Evolutionary conservation across 177 flowering plant species (phyloP), one percentile per base, ranked within the genome.

Genomic region (Vitis hybrid): DNA sequence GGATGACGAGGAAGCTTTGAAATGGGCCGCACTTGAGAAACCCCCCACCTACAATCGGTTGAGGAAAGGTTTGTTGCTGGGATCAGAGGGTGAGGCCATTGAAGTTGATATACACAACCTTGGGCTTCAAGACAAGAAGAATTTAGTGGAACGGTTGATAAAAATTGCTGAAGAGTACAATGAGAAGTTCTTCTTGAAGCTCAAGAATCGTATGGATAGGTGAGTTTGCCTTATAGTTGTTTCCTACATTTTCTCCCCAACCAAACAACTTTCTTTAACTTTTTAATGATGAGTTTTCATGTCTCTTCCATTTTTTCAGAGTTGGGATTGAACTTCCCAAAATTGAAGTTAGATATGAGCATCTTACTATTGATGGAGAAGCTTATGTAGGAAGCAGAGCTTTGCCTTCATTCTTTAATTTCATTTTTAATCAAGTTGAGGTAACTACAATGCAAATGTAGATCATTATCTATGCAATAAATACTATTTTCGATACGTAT

Each of bases 171-270:
- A 92, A 53, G 89, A 82, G 60, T 92, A 89, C 66, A 90, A 90
- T 75, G 97, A 88, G 75, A 90, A 77, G 72, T 89, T 92, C 80
- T 75, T 92, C 75, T 58, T 78, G 66, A 90, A 83, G 82, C 88
- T 92, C 72, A 90, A 76, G 83, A 66, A 82, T 16, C 74, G 95
- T 13, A 75, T 88, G 33, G 95, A 90, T 62, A 72, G 87, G 97
- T 92, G 76, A 56, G 68, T 10, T 59, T 12, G 11, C 31, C n/a
- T 58, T 11, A 31, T 50, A 18, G 39, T 1, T 64, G 55, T 1
- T 65, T 52, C 2, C 0, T 60, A 15, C 50, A 1, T 45, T 12
- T 51, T 16, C 60, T 22, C 31, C 22, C 22, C 22, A 22, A 22
- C 22, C 22, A 22, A 22, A 22, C 22, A 22, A 29, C 67, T 19